phyloP scores from a whole-genome alignment of 345 rosid genomes.

The thale cress (Arabidopsis thaliana) region DNA sequence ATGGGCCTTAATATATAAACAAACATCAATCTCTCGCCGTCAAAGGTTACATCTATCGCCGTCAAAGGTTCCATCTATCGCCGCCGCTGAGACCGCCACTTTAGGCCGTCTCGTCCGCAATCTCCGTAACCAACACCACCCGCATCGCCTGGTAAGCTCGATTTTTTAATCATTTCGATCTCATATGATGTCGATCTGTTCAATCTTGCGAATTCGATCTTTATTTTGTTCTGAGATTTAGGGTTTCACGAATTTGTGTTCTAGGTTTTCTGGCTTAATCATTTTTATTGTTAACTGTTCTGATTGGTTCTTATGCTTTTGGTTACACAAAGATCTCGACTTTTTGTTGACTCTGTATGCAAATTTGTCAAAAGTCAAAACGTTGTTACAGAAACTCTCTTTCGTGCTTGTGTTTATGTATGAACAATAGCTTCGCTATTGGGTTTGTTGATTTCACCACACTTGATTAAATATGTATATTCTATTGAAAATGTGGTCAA shows the following conservation, averaged over 20 bases:
- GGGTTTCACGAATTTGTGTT: constrained; percentile 11
- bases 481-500: background rate
- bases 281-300: background rate
- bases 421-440: background rate
- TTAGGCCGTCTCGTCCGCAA: constrained; percentile 39
- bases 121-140: background rate
- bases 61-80: too few species aligned
- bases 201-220: background rate
- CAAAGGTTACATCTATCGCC: background rate
- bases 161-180: background rate
- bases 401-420: background rate
- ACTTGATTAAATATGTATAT: background rate
- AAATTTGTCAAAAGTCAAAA: background rate
- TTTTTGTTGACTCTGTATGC: background rate
- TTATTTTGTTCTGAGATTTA: constrained; percentile 10
- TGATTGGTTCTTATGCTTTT: background rate
- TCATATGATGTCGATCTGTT: constrained; percentile 15
- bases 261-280: background rate
- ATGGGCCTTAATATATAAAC: background rate
- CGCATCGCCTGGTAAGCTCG: constrained; percentile 23
- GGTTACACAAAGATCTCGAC: background rate
- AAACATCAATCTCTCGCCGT: constrained; percentile 8
- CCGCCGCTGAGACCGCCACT: constrained; percentile 43
- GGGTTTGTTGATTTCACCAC: background rate
- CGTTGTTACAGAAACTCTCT: background rate